These are phyloP conservation scores for Cercospora sp. DNA, from an alignment of 2,329 filamentous ascomycete species.

Conservation along the genomic window DNA sequence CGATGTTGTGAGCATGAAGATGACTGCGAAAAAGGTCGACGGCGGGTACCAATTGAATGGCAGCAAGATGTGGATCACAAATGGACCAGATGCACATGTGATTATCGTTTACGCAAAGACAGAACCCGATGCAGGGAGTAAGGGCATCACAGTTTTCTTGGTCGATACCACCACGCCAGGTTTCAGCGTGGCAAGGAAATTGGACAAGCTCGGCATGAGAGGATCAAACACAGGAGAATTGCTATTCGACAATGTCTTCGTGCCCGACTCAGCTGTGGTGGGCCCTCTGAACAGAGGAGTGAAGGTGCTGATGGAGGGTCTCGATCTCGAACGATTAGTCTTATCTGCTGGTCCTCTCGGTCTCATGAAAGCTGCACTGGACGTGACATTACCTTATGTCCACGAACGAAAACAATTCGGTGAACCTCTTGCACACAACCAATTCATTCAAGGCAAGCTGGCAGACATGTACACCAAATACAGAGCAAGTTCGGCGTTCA, in stretches of 20 bases:
- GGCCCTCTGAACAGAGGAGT: constrained; percentile 80
- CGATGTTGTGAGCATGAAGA: constrained; percentile 96
- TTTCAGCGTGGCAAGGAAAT: constrained; percentile 83
- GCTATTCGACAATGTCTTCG: constrained; percentile 86
- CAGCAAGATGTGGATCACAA: constrained; percentile 99
- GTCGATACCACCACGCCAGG: constrained; percentile 72
- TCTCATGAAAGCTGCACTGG: constrained; percentile 88
- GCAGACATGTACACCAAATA: constrained; percentile 98
- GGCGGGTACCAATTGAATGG: constrained; percentile 85
- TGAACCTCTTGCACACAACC: constrained; percentile 82
- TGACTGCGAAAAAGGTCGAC: constrained; percentile 73
- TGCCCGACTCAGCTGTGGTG: constrained; percentile 77
- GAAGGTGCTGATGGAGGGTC: constrained; percentile 89
- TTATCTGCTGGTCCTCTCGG: constrained; percentile 87
- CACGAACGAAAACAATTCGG: constrained; percentile 90
- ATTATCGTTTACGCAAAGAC: constrained; percentile 98
- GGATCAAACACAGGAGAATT: constrained; percentile 95
- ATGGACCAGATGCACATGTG: constrained; percentile 87
- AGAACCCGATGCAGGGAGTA: constrained; percentile 72
- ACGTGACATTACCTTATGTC: constrained; percentile 82
- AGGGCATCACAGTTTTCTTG: constrained; percentile 93
- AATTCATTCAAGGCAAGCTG: constrained; percentile 87
- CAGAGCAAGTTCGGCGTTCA: constrained; percentile 80
- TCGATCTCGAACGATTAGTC: constrained; percentile 91
- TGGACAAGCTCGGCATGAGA: constrained; percentile 98